Evolutionary conservation across 1,139 yeast genomes (phyloP).

Genomic region (Kurtzmaniella natalensis): DNA sequence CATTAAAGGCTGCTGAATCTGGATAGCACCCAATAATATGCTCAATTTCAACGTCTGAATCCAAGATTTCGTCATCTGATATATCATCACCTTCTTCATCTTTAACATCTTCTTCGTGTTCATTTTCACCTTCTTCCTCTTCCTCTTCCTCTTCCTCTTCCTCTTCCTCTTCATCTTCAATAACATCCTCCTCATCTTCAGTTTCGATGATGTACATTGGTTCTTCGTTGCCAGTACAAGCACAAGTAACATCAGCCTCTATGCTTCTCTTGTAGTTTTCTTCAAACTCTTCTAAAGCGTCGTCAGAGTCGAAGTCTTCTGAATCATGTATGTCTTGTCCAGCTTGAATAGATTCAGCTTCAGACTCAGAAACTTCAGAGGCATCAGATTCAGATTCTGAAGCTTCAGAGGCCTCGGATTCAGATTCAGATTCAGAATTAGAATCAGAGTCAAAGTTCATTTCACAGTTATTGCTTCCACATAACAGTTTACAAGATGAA

Average conservation of each 20-base stretch:
- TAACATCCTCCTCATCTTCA: conserved; percentile 6
- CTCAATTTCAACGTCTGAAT: conserved; percentile 2
- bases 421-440: not conserved
- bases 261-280: not conserved
- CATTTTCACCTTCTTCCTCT: conserved; percentile 3
- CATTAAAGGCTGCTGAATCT: too few relatives aligned
- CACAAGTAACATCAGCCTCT: not conserved
- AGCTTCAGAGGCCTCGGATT: not conserved
- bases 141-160: not conserved
- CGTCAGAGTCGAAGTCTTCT: conserved; percentile 8
- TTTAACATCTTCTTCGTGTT: not conserved
- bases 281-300: conserved; percentile 6
- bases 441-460: not conserved
- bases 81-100: conserved; percentile 4
- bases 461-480: too few relatives aligned
- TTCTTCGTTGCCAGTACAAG: not conserved
- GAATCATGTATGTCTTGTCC: conserved; percentile 8
- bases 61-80: conserved; percentile 4
- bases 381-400: not conserved
- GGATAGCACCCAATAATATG: too few relatives aligned
- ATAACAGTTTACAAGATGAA: too few relatives aligned
- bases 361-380: too few relatives aligned
- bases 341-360: conserved; percentile 5
- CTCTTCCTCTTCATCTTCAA: conserved; percentile 5
- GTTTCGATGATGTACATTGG: not conserved